A percentile compares a stretch with the other conserved stretches of the same genome.
These are phyloP conservation scores for Fraxinus americana DNA, from an alignment of 257 asterid genomes.

Conservation along the genomic window DNA sequence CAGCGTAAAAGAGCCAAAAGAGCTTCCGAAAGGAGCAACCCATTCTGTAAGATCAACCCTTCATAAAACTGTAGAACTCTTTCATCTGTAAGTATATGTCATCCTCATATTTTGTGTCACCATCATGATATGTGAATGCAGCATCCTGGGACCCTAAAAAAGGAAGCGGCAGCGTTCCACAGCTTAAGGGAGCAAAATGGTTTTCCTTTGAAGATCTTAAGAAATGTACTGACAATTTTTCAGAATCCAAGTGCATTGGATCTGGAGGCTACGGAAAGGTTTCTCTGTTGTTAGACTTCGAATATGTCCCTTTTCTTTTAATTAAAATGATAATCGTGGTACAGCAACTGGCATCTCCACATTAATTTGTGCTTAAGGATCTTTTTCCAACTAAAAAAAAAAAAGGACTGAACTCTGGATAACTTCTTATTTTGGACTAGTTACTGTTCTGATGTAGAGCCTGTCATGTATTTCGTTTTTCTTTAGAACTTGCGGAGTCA, in stretches of 20 bases:
- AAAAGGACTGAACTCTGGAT: background rate
- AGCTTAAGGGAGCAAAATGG: conserved; percentile 84
- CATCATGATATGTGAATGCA: conserved; percentile 37
- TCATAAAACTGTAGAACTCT: conserved; percentile 12
- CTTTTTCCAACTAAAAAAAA: background rate
- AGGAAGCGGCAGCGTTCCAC: conserved; percentile 78
- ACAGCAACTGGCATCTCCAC: background rate
- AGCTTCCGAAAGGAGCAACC: conserved; percentile 52
- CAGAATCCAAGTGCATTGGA: conserved; percentile 78
- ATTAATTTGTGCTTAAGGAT: background rate
- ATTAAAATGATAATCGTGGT: background rate
- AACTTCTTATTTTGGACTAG: background rate
- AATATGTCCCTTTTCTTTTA: background rate
- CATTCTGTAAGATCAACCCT: conserved; percentile 65
- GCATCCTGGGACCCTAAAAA: conserved; percentile 73
- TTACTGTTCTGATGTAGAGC: background rate
- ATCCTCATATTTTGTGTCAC: conserved; percentile 1
- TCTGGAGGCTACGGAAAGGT: conserved; percentile 94
- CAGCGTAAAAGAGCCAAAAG: conserved; percentile 54
- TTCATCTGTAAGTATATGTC: background rate
- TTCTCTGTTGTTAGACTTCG: background rate
- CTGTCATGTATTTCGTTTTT: background rate
- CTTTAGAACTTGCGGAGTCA: background rate
- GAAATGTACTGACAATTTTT: conserved; percentile 64
- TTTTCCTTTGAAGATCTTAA: conserved; percentile 72